A percentile compares a stretch with the other conserved stretches of the same genome.
These are phyloP conservation scores for Pleomassaria siparia DNA, from an alignment of 2,329 filamentous ascomycete genomes.

Conservation along the genomic window DNA sequence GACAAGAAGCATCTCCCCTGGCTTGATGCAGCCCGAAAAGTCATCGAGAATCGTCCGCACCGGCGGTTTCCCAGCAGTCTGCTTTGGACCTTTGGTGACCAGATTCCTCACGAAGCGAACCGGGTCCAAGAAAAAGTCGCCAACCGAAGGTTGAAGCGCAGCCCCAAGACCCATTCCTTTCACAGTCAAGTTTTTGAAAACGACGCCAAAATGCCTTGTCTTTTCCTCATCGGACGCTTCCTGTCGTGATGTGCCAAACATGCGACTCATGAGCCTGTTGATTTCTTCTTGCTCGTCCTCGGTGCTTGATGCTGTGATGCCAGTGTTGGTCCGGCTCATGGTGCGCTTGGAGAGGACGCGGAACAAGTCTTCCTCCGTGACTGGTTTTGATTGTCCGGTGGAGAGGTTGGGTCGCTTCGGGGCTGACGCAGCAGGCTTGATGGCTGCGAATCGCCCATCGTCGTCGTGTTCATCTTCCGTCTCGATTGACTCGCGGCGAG, in stretches of 20 bases:
- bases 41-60: constrained; percentile 66
- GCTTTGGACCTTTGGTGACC: constrained; percentile 45
- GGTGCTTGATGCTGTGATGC: constrained; percentile 21
- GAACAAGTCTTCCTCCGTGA: constrained; percentile 57
- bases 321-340: constrained; percentile 28
- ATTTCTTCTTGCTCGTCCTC: constrained; percentile 56
- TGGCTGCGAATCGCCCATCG: constrained; percentile 19
- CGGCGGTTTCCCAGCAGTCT: constrained; percentile 53
- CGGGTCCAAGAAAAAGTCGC: constrained; percentile 64
- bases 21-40: constrained; percentile 68
- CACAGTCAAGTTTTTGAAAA: constrained; percentile 66
- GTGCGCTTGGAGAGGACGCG: constrained; percentile 52
- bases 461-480: constrained; percentile 22
- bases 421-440: constrained; percentile 19
- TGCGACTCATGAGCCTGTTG: constrained; percentile 65
- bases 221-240: constrained; percentile 69
- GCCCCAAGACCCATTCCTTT: constrained; percentile 63
- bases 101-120: constrained; percentile 56
- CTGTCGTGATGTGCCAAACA: constrained; percentile 68
- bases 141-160: constrained; percentile 61
- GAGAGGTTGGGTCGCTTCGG: constrained; percentile 22
- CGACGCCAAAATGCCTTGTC: constrained; percentile 67
- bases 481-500: constrained; percentile 9
- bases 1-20: constrained; percentile 72
- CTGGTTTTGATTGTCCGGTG: constrained; percentile 25